A percentile compares a stretch with the other conserved stretches of the same genome.
Conservation (phyloP, 495 filamentous ascomycete genomes). For the Penicillium canariense region DNA sequence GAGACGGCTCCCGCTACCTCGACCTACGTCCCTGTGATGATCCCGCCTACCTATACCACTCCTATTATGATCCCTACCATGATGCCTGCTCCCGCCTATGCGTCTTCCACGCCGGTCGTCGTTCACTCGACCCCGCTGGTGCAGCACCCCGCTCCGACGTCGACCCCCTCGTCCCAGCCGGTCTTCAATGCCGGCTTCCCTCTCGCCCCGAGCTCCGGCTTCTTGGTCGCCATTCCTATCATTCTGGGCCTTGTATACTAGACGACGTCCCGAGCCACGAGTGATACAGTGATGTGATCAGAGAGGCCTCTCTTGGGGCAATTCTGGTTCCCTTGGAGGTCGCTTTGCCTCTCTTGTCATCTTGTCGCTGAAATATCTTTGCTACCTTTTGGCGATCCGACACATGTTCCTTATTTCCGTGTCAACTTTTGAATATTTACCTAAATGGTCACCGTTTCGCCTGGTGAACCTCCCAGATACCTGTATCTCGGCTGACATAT, state of each 20-base stretch:
- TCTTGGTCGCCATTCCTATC: slow-evolving; percentile 21
- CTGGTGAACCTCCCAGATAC: slow-evolving; percentile 9
- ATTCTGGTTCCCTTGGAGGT: not conserved
- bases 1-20: slow-evolving; percentile 2
- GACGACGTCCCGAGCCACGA: not conserved
- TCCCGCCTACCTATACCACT: slow-evolving; percentile 21
- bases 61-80: slow-evolving; percentile 19
- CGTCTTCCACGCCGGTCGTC: slow-evolving; percentile 7
- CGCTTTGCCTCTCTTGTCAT: slow-evolving; percentile 5
- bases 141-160: slow-evolving; percentile 16
- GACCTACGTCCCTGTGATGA: slow-evolving; percentile 19
- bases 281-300: slow-evolving; percentile 1
- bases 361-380: slow-evolving; percentile 13
- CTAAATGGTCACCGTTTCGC: not conserved
- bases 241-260: slow-evolving; percentile 26
- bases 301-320: not conserved
- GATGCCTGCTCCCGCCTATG: slow-evolving; percentile 18
- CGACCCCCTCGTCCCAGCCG: slow-evolving; percentile 14
- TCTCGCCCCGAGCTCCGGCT: slow-evolving; percentile 18
- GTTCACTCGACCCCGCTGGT: slow-evolving; percentile 25
- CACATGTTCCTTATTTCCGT: slow-evolving; percentile 17
- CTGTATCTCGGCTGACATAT: slow-evolving; percentile 16
- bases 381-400: not conserved
- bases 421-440: slow-evolving; percentile 19
- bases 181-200: slow-evolving; percentile 24